Evolutionary conservation across 805 yeast genomes (phyloP), one percentile per base, ranked within the genome.

Genomic region (Teunomyces gatunensis): DNA sequence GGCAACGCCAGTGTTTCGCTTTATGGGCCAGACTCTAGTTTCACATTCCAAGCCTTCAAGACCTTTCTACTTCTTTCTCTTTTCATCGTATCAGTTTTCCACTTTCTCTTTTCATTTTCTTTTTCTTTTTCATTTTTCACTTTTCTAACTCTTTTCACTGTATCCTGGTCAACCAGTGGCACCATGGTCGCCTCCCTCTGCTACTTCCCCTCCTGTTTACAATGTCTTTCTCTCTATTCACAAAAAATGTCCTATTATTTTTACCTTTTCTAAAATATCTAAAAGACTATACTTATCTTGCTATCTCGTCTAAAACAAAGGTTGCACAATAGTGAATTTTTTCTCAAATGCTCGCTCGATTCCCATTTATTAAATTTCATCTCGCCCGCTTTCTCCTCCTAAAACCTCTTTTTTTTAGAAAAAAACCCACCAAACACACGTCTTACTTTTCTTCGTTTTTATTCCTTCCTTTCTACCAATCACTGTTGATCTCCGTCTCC

Each of bases 281-380:
- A 10, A 12, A 17, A 35, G 39, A 35, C 39, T 35, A 35, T 35
- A 20, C 13, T 17, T 35, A 35, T 17, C 39, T 35, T 18, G 23
- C 39, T 35, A 35, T 35, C 39, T 35, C 39, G 39, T 35, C 39
- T 35, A 35, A 35, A 12, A 35, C 20, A 35, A 18, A 18, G 39
- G 39, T 20, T 35, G 39, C 39, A 35, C 39, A 32, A 32, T 20
- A 35, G 39, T 35, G 20, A 18, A 18, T 35, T 35, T 17, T 35
- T 35, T 35, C 13, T 35, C 23, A 15, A 34, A 18, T 9, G 13
- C 39, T 34, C 21, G 39, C 12, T 32, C 34, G 7, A 17, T 17
- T 32, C 34, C 34, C 34, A 32, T 32, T 32, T 32, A 32, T 32
- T 32, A 32, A 32, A 32, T 32, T 32, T 32, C 34, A 32, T 32